phyloP scores from a whole-genome alignment of 2,329 filamentous ascomycete genomes.

The Paecilomyces niveus region DNA sequence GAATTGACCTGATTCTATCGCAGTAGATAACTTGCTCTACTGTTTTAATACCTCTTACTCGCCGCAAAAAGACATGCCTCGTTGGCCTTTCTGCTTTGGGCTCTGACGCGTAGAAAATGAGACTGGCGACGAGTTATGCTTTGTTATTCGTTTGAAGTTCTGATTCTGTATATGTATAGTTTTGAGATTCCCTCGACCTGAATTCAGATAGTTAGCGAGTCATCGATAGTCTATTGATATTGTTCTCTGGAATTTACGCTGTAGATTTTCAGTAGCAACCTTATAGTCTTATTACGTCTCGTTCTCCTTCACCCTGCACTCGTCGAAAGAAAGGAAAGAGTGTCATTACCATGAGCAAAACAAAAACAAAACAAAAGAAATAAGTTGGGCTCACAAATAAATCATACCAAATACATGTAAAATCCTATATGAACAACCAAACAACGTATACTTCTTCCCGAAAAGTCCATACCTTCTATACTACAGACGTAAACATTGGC shows the following conservation, averaged over 20 bases:
- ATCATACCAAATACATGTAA: too few relatives aligned
- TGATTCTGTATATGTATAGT: not conserved
- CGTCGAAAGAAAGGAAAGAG: too few relatives aligned
- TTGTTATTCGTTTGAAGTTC: not conserved
- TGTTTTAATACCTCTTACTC: not conserved
- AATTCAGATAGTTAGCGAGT: not conserved
- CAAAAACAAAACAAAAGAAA: too few relatives aligned
- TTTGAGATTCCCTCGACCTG: not conserved
- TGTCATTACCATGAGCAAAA: too few relatives aligned
- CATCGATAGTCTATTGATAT: not conserved
- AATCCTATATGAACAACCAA: too few relatives aligned
- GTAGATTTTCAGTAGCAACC: not conserved
- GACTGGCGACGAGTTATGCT: not conserved
- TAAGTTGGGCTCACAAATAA: too few relatives aligned
- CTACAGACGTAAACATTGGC: too few relatives aligned
- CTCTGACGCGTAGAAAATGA: not conserved
- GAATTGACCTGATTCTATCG: not conserved
- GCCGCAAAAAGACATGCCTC: not conserved
- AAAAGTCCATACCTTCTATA: too few relatives aligned
- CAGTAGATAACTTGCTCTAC: not conserved
- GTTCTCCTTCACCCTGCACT: not conserved
- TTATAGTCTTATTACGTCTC: not conserved
- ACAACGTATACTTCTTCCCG: too few relatives aligned
- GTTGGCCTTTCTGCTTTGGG: not conserved
- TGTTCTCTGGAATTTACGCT: not conserved